Conservation (phyloP, 768 basidiomycete species). For the Termitomyces sp. region DNA sequence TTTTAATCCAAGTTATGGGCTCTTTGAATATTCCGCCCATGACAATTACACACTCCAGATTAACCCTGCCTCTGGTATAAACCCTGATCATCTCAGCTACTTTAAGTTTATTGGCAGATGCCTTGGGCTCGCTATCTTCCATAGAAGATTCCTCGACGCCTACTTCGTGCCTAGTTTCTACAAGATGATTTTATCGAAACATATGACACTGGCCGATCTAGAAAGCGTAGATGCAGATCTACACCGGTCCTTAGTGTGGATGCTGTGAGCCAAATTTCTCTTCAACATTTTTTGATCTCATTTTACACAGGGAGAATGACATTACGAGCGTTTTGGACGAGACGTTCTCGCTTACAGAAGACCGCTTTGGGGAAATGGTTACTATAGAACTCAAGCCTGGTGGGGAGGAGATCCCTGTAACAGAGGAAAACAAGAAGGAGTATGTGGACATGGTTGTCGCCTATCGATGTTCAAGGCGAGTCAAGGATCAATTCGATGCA, state of each 20-base stretch:
- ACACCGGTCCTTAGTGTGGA: slow-evolving; percentile 66
- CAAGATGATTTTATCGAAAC: slow-evolving; percentile 70
- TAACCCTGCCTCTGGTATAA: slow-evolving; percentile 72
- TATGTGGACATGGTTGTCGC: slow-evolving; percentile 76
- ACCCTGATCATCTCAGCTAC: slow-evolving; percentile 74
- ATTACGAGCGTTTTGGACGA: slow-evolving; percentile 75
- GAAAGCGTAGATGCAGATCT: slow-evolving; percentile 69
- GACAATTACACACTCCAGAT: slow-evolving; percentile 83
- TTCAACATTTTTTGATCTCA: background rate
- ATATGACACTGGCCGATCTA: slow-evolving; percentile 56
- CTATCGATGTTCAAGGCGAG: slow-evolving; percentile 78
- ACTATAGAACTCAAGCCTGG: slow-evolving; percentile 62
- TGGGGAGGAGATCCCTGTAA: slow-evolving; percentile 60
- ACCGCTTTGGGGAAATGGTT: slow-evolving; percentile 70
- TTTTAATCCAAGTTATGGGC: slow-evolving; percentile 79
- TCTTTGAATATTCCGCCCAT: slow-evolving; percentile 77
- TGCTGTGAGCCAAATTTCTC: slow-evolving; percentile 50
- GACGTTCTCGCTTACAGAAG: slow-evolving; percentile 67
- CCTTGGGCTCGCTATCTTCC: slow-evolving; percentile 74
- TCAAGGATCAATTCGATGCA: slow-evolving; percentile 80
- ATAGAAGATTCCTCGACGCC: slow-evolving; percentile 72
- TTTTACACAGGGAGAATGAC: slow-evolving; percentile 59
- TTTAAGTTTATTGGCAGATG: slow-evolving; percentile 80
- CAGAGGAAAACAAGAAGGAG: slow-evolving; percentile 73
- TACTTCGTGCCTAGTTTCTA: slow-evolving; percentile 81